These are phyloP conservation scores for Chamaecrista fasciculata DNA, from an alignment of 306 rosid genomes.

Conservation along the genomic window DNA sequence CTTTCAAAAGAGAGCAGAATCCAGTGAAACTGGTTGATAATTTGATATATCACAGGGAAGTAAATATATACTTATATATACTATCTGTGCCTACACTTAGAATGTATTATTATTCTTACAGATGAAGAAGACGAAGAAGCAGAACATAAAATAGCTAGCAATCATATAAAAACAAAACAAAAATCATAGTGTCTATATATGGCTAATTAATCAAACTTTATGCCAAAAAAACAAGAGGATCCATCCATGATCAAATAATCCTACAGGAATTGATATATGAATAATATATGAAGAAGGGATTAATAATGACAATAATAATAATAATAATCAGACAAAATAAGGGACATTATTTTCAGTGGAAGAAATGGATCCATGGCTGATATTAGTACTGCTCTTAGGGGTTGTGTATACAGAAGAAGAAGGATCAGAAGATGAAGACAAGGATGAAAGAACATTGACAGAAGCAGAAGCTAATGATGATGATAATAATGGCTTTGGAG, in stretches of 20 bases:
- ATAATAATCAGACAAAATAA: slow-evolving; percentile 37
- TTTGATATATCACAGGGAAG: no score
- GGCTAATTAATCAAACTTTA: slow-evolving; percentile 1
- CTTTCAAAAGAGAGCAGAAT: background rate
- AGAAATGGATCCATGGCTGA: slow-evolving; percentile 69
- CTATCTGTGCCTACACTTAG: slow-evolving; percentile 4
- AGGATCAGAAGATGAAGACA: slow-evolving; percentile 61
- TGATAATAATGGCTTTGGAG: slow-evolving; percentile 25
- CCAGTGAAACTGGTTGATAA: no score
- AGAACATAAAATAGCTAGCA: slow-evolving; percentile 18
- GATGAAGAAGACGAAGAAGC: slow-evolving; percentile 18
- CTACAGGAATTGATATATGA: slow-evolving; percentile 27
- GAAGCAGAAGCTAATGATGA: slow-evolving; percentile 36
- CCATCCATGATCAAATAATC: slow-evolving; percentile 7
- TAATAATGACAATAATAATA: no score
- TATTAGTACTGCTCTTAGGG: slow-evolving; percentile 47
- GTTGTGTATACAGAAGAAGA: slow-evolving; percentile 62
- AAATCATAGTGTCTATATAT: slow-evolving; percentile 23
- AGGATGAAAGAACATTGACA: slow-evolving; percentile 43
- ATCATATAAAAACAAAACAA: background rate
- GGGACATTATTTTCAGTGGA: slow-evolving; percentile 62
- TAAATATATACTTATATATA: background rate
- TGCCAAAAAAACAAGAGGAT: slow-evolving; percentile 4
- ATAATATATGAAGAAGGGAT: slow-evolving; percentile 20
- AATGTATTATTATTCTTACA: slow-evolving; percentile 19